Evolutionary conservation across 2,329 filamentous ascomycete genomes (phyloP), one percentile per base, ranked within the genome.

Genomic region (Onygena corvina): DNA sequence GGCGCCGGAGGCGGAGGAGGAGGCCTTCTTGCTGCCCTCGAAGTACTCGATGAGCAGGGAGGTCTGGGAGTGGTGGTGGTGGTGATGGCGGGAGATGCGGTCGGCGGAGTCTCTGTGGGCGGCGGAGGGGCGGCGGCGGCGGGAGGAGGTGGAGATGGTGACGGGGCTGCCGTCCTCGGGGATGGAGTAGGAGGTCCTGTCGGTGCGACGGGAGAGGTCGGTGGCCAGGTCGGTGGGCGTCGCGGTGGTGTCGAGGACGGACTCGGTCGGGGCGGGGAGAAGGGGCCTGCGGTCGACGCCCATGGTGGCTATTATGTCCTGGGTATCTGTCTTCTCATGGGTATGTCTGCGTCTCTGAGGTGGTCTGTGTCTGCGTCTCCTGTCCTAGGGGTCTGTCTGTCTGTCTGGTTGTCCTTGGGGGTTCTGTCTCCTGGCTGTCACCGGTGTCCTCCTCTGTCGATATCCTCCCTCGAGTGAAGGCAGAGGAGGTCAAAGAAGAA

Each of bases 31-130:
- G 54, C 82, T 80, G 57, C 81, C 85, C 69, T 94, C 89, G 61
- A 93, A 95, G 67, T 94, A 94, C 69, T 95, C 89, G 60, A 95
- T 95, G 59, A 95, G 74, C 57, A 95, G 75, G 50, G 86, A 93
- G 31, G 89, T 94, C 70, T 94, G 88, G 40, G 86, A 94, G 59
- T 78, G 67, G 38, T 76, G 66, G 61, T 68, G 62, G 61, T 44
- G 67, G n/a, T n/a, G n/a, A n/a, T n/a, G 27, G 64, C 67, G 74
- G 67, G 72, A 72, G 51, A 76, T 68, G 53, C 64, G 61, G 33
- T 64, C 67, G 53, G 74, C 49, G 69, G 58, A 72, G 76, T 75
- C 79, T 64, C 79, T 81, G 59, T 68, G 80, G 77, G 67, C 63
- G 54, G 65, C 61, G 45, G 57, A 59, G 20, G 56, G 54, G 44